phyloP scores from a whole-genome alignment of 164 flowering plant genomes.

The Litsea cubeba region DNA sequence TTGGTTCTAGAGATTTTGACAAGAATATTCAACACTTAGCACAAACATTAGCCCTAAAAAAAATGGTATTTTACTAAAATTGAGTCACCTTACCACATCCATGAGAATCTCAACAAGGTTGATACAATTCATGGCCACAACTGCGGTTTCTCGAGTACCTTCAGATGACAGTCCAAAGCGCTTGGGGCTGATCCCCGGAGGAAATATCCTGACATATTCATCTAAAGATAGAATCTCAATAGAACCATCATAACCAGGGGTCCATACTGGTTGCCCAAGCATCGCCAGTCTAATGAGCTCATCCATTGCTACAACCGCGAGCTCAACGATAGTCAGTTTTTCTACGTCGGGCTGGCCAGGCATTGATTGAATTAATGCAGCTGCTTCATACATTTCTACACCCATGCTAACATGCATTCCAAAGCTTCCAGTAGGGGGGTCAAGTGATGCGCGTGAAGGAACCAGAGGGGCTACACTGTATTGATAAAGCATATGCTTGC shows the following conservation, averaged over 20 bases:
- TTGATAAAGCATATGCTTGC: constrained; percentile 53
- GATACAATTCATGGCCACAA: constrained; percentile 60
- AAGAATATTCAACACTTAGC: not conserved
- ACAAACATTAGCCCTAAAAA: not conserved
- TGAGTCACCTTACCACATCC: constrained; percentile 69
- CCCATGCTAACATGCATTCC: constrained; percentile 40
- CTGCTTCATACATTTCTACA: constrained; percentile 54
- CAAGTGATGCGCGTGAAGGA: constrained; percentile 47
- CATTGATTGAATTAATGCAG: constrained; percentile 40
- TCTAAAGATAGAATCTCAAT: constrained; percentile 45
- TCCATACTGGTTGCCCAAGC: constrained; percentile 70
- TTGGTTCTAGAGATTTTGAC: constrained; percentile 41
- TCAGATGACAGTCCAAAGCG: constrained; percentile 56
- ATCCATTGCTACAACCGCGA: constrained; percentile 86
- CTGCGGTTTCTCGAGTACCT: constrained; percentile 63
- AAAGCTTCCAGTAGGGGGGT: constrained; percentile 51
- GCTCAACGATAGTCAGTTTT: constrained; percentile 62
- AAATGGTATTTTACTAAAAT: too few relatives aligned
- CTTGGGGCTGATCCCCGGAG: constrained; percentile 64
- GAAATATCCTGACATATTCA: constrained; percentile 59
- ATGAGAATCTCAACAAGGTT: constrained; percentile 81
- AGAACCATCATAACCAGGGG: constrained; percentile 32
- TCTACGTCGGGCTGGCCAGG: constrained; percentile 42
- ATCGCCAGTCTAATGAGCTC: constrained; percentile 69
- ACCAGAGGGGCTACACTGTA: constrained; percentile 28